A percentile compares a stretch with the other conserved stretches of the same genome.
Conservation (phyloP, 352 stramenopile genomes). For the Globisporangium takayamanum region DNA sequence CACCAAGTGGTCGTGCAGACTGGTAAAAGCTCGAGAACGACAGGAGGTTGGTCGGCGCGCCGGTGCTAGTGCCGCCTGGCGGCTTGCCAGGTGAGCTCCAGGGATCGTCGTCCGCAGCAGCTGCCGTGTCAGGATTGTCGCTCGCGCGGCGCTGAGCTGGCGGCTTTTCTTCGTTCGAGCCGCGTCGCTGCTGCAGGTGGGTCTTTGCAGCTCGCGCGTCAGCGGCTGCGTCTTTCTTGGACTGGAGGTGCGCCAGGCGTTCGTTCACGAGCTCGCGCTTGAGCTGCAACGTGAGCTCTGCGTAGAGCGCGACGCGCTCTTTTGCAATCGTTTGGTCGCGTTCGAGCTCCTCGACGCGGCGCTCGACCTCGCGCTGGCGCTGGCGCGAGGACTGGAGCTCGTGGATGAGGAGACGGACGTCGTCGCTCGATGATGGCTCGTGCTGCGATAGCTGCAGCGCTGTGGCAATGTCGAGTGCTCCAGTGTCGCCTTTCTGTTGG, state of each 20-base stretch:
- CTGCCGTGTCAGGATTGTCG: slow-evolving; percentile 8
- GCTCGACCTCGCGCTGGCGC: slow-evolving; percentile 23
- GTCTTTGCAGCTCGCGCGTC: slow-evolving; percentile 24
- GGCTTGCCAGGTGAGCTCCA: slow-evolving; percentile 41
- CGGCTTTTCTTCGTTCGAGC: slow-evolving; percentile 24
- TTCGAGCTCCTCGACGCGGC: slow-evolving; percentile 43
- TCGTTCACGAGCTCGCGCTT: slow-evolving; percentile 75
- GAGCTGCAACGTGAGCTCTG: slow-evolving; percentile 49
- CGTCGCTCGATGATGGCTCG: background rate
- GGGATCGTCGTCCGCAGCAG: slow-evolving; percentile 31
- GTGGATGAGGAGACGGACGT: slow-evolving; percentile 18
- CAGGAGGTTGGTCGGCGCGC: slow-evolving; percentile 20
- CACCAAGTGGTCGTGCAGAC: slow-evolving; percentile 5
- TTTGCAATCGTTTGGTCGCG: slow-evolving; percentile 46
- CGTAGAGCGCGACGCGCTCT: slow-evolving; percentile 49
- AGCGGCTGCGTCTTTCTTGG: slow-evolving; percentile 54
- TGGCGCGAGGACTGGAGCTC: slow-evolving; percentile 21
- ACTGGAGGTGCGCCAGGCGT: slow-evolving; percentile 62
- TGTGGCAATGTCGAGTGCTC: background rate
- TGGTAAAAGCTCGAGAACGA: slow-evolving; percentile 68
- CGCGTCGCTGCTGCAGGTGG: slow-evolving; percentile 2
- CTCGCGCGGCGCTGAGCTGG: background rate
- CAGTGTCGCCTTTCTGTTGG: slow-evolving; percentile 9
- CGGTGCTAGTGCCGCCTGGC: slow-evolving; percentile 13
- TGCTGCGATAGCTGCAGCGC: background rate